Evolutionary conservation across 495 filamentous ascomycete species (phyloP), one percentile per base, ranked within the genome.

Genomic region (Evernia prunastri): DNA sequence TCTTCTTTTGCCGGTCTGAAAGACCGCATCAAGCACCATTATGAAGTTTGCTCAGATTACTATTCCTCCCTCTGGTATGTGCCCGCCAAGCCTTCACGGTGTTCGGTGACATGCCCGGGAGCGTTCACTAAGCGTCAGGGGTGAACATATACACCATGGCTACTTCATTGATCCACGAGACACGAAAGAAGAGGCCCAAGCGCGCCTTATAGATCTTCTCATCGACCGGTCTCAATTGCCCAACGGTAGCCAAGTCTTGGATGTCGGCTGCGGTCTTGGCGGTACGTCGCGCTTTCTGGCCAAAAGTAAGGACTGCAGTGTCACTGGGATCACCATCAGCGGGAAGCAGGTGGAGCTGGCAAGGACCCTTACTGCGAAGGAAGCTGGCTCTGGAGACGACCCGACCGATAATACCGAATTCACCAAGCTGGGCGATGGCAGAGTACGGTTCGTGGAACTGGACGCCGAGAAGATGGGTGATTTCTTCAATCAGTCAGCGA

Each of bases 121-220:
- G 13, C 13, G 33, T 57, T 23, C 23, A 27, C 61, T 63, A 27
- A 63, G 33, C 9, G 42, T 5, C 59, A 85, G 81, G 82, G 82
- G 82, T 42, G 82, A 85, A 63, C 82, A 85, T 68, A 84, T 85
- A 67, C 82, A 85, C 65, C 82, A 85, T 66, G 82, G 82, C 36
- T 82, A 84, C 68, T 85, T 82, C 75, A 70, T 79, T 27, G 69
- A 69, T 23, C 69, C 77, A 11, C 69, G 53, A 45, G 78, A 80
- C 59, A 76, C 75, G 59, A 85, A 85, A 69, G 82, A 84, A 63
- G 70, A 72, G 18, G 82, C 82, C 15, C 82, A 85, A 68, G 64
- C 78, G 37, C 79, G 78, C 62, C 73, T 85, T 18, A 83, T 85
- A 72, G 72, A 75, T 20, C 76, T 80, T 20, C 74, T 85, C 10